Evolutionary conservation across 306 rosid genomes (phyloP).

Genomic region (Mimosa bimucronata): DNA sequence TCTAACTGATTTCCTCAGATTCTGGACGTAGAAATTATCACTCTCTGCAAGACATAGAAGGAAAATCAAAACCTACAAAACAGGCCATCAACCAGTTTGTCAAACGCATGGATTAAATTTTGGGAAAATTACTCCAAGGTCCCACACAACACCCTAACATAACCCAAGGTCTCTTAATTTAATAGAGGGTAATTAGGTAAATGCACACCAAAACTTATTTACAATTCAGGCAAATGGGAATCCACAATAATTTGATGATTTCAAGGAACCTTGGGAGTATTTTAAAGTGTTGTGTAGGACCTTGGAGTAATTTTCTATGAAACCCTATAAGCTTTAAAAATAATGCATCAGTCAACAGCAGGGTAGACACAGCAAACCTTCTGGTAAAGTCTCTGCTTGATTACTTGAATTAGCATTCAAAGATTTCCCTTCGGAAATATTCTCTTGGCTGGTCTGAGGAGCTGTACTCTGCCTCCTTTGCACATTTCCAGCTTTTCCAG

Average conservation of each 20-base stretch:
- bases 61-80: constrained; percentile 37
- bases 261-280: neutral
- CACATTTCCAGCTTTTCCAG: constrained; percentile 83
- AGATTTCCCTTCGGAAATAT: constrained; percentile 65
- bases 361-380: constrained; percentile 59
- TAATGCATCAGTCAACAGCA: constrained; percentile 17
- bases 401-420: constrained; percentile 60
- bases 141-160: neutral
- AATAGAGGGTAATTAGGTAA: neutral
- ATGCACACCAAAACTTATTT: neutral
- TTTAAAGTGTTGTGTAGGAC: neutral
- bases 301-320: constrained; percentile 7
- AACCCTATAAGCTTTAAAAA: constrained; percentile 36
- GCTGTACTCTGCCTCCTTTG: constrained; percentile 68
- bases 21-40: constrained; percentile 63
- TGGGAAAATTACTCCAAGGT: neutral
- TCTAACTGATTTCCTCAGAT: constrained; percentile 88
- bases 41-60: constrained; percentile 50
- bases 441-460: constrained; percentile 76
- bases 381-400: constrained; percentile 59
- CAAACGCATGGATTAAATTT: constrained; percentile 27
- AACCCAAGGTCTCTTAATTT: no score
- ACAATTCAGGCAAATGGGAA: neutral
- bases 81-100: constrained; percentile 32
- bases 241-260: neutral